Evolutionary conservation across 257 asterid genomes (phyloP), one percentile per base, ranked within the genome.

Genomic region (Gentiana dahurica): DNA sequence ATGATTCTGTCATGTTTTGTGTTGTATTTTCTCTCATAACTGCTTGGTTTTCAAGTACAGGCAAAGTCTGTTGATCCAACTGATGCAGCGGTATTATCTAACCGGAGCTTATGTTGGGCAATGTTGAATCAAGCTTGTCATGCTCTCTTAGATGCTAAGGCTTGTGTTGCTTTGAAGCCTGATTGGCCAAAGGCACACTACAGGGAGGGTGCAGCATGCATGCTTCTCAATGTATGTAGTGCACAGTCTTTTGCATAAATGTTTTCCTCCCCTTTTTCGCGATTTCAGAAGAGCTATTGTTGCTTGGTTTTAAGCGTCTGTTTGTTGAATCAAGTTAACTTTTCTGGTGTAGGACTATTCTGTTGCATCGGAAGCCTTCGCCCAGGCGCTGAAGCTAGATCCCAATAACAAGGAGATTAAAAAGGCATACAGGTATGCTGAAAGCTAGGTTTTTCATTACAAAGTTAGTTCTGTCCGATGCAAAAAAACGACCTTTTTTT

Each of bases 381-480:
- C 38, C 6, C 4, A 11, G 24, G 75, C 78, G 34, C n/a, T 57
- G 53, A 10, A 3, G 12, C 52, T 64, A 50, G 75, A 68, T 41
- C 75, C 69, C 36, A 59, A 48, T 24, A 61, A 73, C 63, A 35
- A 64, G 55, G 75, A 61, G 12, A 61, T 56, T 12, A 11, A 33
- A 32, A 57, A 48, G 32, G 58, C 63, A 39, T 37, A n/a, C 6
- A 2, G 63, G 69, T 64, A 64, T 24, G 24, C 24, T 24, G 24
- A 1, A 24, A 24, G 24, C 24, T 24, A 24, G 24, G 24, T 24
- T 24, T 24, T 24, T 24, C 24, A 24, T 24, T 24, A 24, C 24
- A 24, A 24, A 24, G 24, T 24, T 24, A 24, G 24, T 24, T 24
- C 24, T 24, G 24, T 24, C 24, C 0, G 24, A 24, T 24, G 24